Base-by-base conservation (phyloP, 2,329 filamentous ascomycete species). In the Gaeumannomyces sp. region DNA sequence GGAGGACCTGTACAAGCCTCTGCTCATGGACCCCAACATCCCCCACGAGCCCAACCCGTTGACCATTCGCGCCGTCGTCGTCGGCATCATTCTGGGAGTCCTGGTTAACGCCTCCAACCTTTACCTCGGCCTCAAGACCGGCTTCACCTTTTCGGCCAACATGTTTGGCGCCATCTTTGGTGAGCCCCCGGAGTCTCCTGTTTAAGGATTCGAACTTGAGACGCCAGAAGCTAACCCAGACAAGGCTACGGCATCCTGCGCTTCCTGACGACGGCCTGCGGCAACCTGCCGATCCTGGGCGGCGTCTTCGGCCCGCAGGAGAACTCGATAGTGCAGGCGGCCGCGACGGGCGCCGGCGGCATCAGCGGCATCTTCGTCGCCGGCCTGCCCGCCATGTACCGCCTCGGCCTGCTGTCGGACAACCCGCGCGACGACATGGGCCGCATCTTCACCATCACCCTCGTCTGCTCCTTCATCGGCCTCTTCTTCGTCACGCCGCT, bases 391-490 rank as follows among this genome's bases (percentile, higher is more conserved):
- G 85, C 85, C 65, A 79, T 87, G 74, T 87, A 87, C 75, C 81
- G 84, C 60, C 76, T 87, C 19, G 73, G 75, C 0, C 76, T 86
- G 16, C 71, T 87, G 63, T 75, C 78, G 16, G 77, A 79, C 69
- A 80, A 83, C 38, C 85, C 83, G 14, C 78, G 78, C 67, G 73
- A 80, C 13, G 85, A 88, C 70, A 87, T 87, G 69, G 79, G 79
- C 64, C 79, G 83, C 38, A 81, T 89, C 61, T 77, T 88, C 64
- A 83, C 83, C 33, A 79, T 89, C 67, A 88, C 85, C 2, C 77
- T 86, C 59, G 83, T 87, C 61, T 85, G 84, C 66, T 84, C 83
- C 13, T 87, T 87, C 75, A 88, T 88, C 72, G 87, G 87, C 4
- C 80, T 88, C 66, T 86, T 86, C 73, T 86, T 87, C 68, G 83